Percentiles rank a stretch among this genome's conserved stretches.
Evolutionary conservation across 352 stramenopile species (phyloP).

Genomic region (Peronospora farinosa): DNA sequence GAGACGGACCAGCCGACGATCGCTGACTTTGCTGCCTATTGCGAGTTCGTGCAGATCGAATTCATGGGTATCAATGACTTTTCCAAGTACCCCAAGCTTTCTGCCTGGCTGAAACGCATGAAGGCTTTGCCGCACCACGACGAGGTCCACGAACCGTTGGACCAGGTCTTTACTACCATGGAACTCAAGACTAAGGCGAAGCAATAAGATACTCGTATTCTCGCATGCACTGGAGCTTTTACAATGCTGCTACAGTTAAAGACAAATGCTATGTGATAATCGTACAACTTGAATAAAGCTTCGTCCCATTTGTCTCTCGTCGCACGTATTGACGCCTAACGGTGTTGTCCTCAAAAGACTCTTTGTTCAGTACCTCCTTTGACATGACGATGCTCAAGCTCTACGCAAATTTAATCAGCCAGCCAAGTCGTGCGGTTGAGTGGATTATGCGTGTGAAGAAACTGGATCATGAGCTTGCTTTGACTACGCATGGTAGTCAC

Average conservation of each 20-base stretch:
- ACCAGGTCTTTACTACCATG: slow-evolving; percentile 19
- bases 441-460: slow-evolving; percentile 42
- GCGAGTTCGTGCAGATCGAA: slow-evolving; percentile 39
- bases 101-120: slow-evolving; percentile 45
- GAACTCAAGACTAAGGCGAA: slow-evolving; percentile 27
- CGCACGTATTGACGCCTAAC: slow-evolving; percentile 1
- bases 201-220: slow-evolving; percentile 5
- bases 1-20: slow-evolving; percentile 28
- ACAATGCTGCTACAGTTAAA: not conserved
- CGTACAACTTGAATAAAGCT: not conserved
- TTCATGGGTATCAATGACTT: slow-evolving; percentile 40
- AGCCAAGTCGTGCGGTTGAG: slow-evolving; percentile 27
- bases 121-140: slow-evolving; percentile 47
- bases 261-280: not conserved
- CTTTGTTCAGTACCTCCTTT: not conserved
- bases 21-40: slow-evolving; percentile 36
- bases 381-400: slow-evolving; percentile 27
- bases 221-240: not conserved
- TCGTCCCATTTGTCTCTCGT: not conserved
- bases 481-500: slow-evolving; percentile 20
- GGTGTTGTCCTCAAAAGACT: not conserved
- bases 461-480: slow-evolving; percentile 25
- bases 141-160: slow-evolving; percentile 30
- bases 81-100: slow-evolving; percentile 39
- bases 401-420: slow-evolving; percentile 38